These are phyloP conservation scores for Wallacemonas sp. DNA, from an alignment of 208 protist species.

Conservation along the genomic window DNA sequence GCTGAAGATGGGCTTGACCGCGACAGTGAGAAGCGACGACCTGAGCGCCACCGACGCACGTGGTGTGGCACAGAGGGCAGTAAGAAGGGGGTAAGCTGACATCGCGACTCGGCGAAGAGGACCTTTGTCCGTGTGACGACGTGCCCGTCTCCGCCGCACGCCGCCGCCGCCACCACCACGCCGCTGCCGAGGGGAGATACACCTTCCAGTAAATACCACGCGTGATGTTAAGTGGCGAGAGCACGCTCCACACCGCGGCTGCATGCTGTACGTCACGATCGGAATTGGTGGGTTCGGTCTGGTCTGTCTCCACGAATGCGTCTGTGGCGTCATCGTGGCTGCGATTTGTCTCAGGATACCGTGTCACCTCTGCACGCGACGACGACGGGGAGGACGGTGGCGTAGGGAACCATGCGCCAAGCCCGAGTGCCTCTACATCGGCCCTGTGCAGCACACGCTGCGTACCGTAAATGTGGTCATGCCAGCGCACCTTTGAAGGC, in stretches of 20 bases:
- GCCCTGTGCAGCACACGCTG: slow-evolving; percentile 18
- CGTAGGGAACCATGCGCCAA: slow-evolving; percentile 42
- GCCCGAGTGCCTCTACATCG: slow-evolving; percentile 32
- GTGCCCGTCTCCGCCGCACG: too few relatives aligned
- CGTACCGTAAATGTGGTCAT: slow-evolving; percentile 16
- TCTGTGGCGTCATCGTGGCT: too few relatives aligned
- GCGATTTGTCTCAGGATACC: too few relatives aligned
- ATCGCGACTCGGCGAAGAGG: too few relatives aligned
- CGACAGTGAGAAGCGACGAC: slow-evolving; percentile 50
- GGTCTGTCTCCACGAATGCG: too few relatives aligned
- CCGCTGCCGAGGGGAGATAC: slow-evolving; percentile 26
- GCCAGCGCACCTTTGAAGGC: slow-evolving; percentile 16
- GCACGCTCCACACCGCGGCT: slow-evolving; percentile 34
- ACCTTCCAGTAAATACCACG: slow-evolving; percentile 63
- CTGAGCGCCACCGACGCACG: slow-evolving; percentile 13
- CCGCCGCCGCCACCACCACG: slow-evolving; percentile 1
- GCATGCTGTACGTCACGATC: neutral
- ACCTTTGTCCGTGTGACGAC: neutral
- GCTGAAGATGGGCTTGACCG: slow-evolving; percentile 39
- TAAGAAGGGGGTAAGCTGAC: too few relatives aligned
- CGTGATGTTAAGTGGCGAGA: slow-evolving; percentile 46
- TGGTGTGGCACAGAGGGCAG: slow-evolving; percentile 56
- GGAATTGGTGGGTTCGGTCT: too few relatives aligned
- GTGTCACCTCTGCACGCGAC: neutral
- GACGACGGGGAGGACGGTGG: neutral